A percentile compares a stretch with the other conserved stretches of the same genome.
phyloP scores from a whole-genome alignment of 495 filamentous ascomycete genomes.

The Staphylotrichum tortipilum region DNA sequence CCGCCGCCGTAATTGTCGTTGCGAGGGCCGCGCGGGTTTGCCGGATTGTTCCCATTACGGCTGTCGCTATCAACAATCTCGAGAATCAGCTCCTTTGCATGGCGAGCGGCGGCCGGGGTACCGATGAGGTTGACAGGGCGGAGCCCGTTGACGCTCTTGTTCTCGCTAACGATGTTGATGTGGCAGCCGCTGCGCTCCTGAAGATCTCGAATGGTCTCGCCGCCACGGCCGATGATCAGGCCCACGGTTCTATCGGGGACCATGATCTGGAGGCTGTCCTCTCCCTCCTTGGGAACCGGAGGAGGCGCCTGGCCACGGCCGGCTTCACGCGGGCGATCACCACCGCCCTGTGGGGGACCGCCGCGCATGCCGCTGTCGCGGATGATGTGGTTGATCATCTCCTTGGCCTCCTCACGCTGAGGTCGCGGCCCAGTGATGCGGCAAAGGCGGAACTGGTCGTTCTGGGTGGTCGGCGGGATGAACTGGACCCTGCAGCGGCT shows the following conservation, averaged over 20 bases:
- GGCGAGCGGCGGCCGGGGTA: conserved; percentile 51
- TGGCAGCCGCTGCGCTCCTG: conserved; percentile 79
- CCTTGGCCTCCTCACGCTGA: conserved; percentile 59
- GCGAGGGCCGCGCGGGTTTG: conserved; percentile 26
- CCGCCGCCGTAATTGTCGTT: conserved; percentile 24
- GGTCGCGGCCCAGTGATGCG: conserved; percentile 62
- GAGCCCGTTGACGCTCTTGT: conserved; percentile 74
- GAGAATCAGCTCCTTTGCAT: conserved; percentile 70
- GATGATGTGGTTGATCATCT: conserved; percentile 71
- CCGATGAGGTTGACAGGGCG: conserved; percentile 81
- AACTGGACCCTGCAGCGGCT: conserved; percentile 74
- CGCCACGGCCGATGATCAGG: conserved; percentile 74
- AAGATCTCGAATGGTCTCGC: conserved; percentile 81
- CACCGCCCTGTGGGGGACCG: conserved; percentile 22
- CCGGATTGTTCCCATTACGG: conserved; percentile 39
- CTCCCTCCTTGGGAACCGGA: conserved; percentile 55
- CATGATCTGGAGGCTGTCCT: conserved; percentile 74
- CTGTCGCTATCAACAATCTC: conserved; percentile 84
- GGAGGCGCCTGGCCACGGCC: conserved; percentile 23
- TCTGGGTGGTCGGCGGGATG: conserved; percentile 57
- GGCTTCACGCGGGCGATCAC: conserved; percentile 18
- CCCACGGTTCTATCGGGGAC: conserved; percentile 84
- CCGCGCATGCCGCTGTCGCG: conserved; percentile 66
- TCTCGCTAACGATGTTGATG: conserved; percentile 81
- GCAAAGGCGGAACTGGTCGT: conserved; percentile 61